A percentile compares a stretch with the other conserved stretches of the same genome.
Conservation (phyloP, 2,329 filamentous ascomycete genomes). For the Tolypocladium nubicola region DNA sequence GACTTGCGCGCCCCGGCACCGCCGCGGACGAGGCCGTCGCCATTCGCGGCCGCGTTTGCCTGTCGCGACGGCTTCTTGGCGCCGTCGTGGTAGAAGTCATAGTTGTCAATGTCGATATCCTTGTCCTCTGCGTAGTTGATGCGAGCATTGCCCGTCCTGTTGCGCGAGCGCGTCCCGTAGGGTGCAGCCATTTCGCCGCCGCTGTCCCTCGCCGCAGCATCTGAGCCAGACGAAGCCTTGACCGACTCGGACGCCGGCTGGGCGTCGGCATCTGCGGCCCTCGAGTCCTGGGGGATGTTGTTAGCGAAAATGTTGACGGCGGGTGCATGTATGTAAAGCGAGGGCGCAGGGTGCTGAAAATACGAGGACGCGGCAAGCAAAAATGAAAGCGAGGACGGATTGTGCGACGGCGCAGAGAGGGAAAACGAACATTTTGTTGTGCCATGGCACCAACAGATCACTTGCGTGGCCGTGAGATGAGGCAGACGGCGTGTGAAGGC, state of each 20-base stretch:
- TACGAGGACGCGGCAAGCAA: constrained; percentile 2
- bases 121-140: constrained; percentile 93
- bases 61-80: constrained; percentile 46
- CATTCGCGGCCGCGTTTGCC: constrained; percentile 23
- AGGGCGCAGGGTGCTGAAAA: constrained; percentile 2
- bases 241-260: constrained; percentile 26
- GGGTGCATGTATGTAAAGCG: constrained; percentile 1
- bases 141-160: constrained; percentile 68
- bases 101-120: constrained; percentile 77
- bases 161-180: constrained; percentile 91
- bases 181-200: constrained; percentile 47
- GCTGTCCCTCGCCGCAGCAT: constrained; percentile 36
- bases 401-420: neutral
- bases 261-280: constrained; percentile 21
- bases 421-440: constrained; percentile 25
- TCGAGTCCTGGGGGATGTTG: constrained; percentile 20
- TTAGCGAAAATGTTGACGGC: constrained; percentile 5
- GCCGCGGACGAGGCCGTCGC: constrained; percentile 23
- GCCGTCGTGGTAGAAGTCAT: constrained; percentile 51
- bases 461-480: constrained; percentile 22
- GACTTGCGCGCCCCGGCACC: constrained; percentile 30
- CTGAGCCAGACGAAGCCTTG: constrained; percentile 37
- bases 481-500: constrained; percentile 15
- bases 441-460: constrained; percentile 26
- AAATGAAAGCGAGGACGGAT: constrained; percentile 6